These are phyloP conservation scores for Colletotrichum sp. DNA, from an alignment of 2,329 filamentous ascomycete genomes.

Conservation along the genomic window DNA sequence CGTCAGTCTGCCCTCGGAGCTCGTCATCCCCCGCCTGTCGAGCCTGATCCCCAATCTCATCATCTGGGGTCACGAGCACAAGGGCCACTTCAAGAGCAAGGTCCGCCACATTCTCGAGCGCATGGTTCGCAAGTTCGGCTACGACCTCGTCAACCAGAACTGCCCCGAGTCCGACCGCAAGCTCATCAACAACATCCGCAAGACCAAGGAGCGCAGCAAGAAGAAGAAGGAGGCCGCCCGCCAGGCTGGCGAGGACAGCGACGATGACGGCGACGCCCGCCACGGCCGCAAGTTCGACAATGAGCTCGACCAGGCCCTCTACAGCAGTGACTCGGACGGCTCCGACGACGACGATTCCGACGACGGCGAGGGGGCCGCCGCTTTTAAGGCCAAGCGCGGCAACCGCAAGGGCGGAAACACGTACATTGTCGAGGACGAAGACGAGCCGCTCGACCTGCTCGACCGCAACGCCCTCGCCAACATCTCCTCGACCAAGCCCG, in stretches of 20 bases:
- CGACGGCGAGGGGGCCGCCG: conserved; percentile 46
- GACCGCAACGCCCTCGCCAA: conserved; percentile 88
- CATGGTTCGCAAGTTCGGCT: conserved; percentile 90
- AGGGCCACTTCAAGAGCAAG: conserved; percentile 94
- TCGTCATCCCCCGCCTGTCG: conserved; percentile 79
- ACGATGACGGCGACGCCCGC: conserved; percentile 53
- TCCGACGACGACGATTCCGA: conserved; percentile 69
- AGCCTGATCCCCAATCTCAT: conserved; percentile 88
- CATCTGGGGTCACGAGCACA: conserved; percentile 97
- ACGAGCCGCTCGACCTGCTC: conserved; percentile 92
- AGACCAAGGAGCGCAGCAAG: conserved; percentile 90
- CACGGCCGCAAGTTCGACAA: conserved; percentile 76
- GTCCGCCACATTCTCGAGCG: conserved; percentile 98
- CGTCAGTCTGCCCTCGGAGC: conserved; percentile 79
- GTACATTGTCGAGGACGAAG: conserved; percentile 93
- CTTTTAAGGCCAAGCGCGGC: conserved; percentile 49
- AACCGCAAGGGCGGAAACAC: conserved; percentile 68
- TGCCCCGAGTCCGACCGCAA: conserved; percentile 89
- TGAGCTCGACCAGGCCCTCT: conserved; percentile 95
- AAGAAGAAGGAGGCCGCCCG: conserved; percentile 79
- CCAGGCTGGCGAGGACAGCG: conserved; percentile 62
- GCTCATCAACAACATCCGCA: conserved; percentile 91
- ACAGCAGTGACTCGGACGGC: conserved; percentile 73
- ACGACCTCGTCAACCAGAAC: conserved; percentile 77
- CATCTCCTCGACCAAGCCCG: conserved; percentile 89